A percentile compares a stretch with the other conserved stretches of the same genome.
Conservation (phyloP, 2,329 filamentous ascomycete genomes). For the Verticillium klebahnii region DNA sequence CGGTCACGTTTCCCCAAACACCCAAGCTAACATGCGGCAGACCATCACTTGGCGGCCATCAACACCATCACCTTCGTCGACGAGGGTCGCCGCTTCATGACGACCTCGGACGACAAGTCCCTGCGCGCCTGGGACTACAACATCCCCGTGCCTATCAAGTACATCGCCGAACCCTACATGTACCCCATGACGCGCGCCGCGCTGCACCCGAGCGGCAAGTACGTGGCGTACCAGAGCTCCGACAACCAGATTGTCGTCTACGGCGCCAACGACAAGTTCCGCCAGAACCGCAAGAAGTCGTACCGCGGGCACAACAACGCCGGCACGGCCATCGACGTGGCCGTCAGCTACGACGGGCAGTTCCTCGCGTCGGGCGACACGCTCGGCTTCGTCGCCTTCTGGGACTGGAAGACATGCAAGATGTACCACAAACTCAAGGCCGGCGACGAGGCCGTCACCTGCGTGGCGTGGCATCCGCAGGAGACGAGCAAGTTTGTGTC, state of each 20-base stretch:
- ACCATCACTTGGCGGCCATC: conserved; percentile 95
- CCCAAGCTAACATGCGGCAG: conserved; percentile 26
- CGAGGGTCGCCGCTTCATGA: conserved; percentile 91
- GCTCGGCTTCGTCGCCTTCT: conserved; percentile 88
- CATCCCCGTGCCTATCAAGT: conserved; percentile 97
- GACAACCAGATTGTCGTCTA: conserved; percentile 98
- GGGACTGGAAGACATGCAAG: conserved; percentile 99
- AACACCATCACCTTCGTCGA: conserved; percentile 98
- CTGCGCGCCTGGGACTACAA: conserved; percentile 97
- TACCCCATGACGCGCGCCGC: conserved; percentile 87
- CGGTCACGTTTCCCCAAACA: background rate
- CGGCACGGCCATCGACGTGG: conserved; percentile 86
- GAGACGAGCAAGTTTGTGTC: conserved; percentile 93
- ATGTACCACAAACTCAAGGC: conserved; percentile 97
- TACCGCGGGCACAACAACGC: conserved; percentile 96
- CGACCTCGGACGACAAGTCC: conserved; percentile 94
- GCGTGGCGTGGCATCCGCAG: conserved; percentile 93
- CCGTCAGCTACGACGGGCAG: conserved; percentile 85
- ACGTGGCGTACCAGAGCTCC: conserved; percentile 81
- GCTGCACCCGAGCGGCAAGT: conserved; percentile 84
- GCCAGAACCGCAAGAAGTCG: conserved; percentile 94
- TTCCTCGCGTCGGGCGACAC: conserved; percentile 85
- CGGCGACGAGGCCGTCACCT: conserved; percentile 76
- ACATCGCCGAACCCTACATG: conserved; percentile 97
- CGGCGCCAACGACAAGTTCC: conserved; percentile 89